Evolutionary conservation across 192 early-diverging fungal genomes (phyloP), one percentile per base, ranked within the genome.

Genomic region (Obelidium mucronatum): DNA sequence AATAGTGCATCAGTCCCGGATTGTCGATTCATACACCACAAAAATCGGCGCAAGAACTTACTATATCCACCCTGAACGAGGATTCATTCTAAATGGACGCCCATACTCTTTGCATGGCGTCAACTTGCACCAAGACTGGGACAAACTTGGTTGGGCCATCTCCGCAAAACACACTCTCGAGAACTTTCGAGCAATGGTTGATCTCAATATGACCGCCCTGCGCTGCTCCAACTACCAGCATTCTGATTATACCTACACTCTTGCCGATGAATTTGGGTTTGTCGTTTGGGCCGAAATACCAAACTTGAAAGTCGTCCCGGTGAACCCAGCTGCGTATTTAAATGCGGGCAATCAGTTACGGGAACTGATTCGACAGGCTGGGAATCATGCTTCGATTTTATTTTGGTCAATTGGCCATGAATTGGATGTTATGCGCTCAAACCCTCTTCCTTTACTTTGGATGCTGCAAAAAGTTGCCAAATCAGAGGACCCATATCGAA

Each of bases 251-350:
- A 74, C 72, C 1, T 74, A 74, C 30, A 24, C 15, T 5, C 40
- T 74, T 60, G 72, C 72, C 19, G 72, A 74, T 42, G 28, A 40
- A 40, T 62, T 40, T 42, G 72, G 72, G 24, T 42, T 74, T 48
- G 59, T 74, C 19, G 72, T 74, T 26, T 74, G 72, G 72, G 72
- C 72, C 8, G 72, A 74, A 30, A 74, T 74, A 40, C 72, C 72
- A 42, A 74, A 74, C 48, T n/a, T 74, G 30, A 59, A 33, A 26
- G 42, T 44, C 39, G 42, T 59, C 1, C 72, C 72, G 13, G 59
- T 40, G 30, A 31, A 54, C n/a, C 72, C 72, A 8, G 48, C 33
- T 1, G 8, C 44, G 36, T 74, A 42, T 42, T 15, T 54, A 26
- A 74, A 74, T 33, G 59, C 72, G 6, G 72, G n/a, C 2, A 28